Conservation (phyloP, 768 basidiomycete species). For the Boletus rubescentipes region DNA sequence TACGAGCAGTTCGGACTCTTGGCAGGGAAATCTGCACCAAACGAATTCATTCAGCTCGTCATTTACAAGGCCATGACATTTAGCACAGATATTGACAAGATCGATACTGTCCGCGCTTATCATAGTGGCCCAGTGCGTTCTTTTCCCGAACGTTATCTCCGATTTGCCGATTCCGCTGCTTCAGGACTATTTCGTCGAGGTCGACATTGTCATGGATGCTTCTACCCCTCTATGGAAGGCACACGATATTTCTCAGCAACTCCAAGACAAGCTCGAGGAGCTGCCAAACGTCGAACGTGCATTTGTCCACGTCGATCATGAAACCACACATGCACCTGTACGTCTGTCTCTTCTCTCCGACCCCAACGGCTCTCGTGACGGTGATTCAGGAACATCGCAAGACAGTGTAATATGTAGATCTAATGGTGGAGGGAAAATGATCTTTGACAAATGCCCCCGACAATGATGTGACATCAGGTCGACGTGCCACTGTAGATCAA, state of each 20-base stretch:
- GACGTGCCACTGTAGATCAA: too few species aligned
- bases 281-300: conserved; percentile 90
- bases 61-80: conserved; percentile 92
- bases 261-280: conserved; percentile 87
- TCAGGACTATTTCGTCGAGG: conserved; percentile 89
- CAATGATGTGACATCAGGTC: neutral
- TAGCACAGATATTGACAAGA: conserved; percentile 76
- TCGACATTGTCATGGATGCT: conserved; percentile 91
- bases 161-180: neutral
- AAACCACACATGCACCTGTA: conserved; percentile 77
- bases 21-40: conserved; percentile 89
- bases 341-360: conserved; percentile 13
- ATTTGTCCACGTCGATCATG: conserved; percentile 95
- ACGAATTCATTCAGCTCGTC: conserved; percentile 86
- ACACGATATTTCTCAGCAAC: conserved; percentile 78
- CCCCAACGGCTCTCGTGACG: neutral
- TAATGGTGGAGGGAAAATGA: neutral
- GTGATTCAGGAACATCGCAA: conserved; percentile 46
- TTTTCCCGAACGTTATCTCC: neutral
- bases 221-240: conserved; percentile 88
- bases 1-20: conserved; percentile 81
- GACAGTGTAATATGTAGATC: conserved; percentile 9
- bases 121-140: conserved; percentile 74
- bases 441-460: neutral
- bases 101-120: conserved; percentile 93